Conservation (phyloP, 148 eudicot genomes). For the Nyssa sinensis region DNA sequence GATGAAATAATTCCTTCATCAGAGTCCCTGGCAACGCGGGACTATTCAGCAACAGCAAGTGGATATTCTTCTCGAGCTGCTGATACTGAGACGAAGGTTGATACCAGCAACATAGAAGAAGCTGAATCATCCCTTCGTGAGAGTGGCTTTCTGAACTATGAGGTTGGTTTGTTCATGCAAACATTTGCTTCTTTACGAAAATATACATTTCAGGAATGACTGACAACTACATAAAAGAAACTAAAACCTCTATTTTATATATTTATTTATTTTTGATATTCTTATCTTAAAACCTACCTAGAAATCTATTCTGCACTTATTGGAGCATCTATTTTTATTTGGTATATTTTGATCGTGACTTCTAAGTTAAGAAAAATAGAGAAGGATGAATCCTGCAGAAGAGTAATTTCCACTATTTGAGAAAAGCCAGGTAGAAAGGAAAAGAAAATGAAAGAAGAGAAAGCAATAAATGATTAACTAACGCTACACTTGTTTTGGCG, state of each 20-base stretch:
- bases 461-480: neutral
- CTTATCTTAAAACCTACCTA: too few relatives aligned
- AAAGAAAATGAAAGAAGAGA: neutral
- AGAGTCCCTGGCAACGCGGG: conserved; percentile 71
- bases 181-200: neutral
- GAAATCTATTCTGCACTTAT: too few relatives aligned
- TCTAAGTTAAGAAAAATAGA: neutral
- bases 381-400: neutral
- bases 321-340: neutral
- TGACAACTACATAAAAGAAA: neutral
- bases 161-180: conserved; percentile 44
- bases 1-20: conserved; percentile 59
- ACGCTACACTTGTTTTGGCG: too few relatives aligned
- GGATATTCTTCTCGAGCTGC: conserved; percentile 57
- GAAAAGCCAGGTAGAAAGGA: neutral
- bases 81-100: conserved; percentile 37
- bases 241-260: neutral
- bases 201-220: neutral
- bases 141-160: conserved; percentile 80
- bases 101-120: conserved; percentile 70
- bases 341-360: neutral
- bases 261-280: too few relatives aligned
- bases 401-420: neutral
- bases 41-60: conserved; percentile 64
- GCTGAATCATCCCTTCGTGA: conserved; percentile 90